Conservation (phyloP, 1,284 basidiomycete genomes). For the Sporisorium graminicola region DNA sequence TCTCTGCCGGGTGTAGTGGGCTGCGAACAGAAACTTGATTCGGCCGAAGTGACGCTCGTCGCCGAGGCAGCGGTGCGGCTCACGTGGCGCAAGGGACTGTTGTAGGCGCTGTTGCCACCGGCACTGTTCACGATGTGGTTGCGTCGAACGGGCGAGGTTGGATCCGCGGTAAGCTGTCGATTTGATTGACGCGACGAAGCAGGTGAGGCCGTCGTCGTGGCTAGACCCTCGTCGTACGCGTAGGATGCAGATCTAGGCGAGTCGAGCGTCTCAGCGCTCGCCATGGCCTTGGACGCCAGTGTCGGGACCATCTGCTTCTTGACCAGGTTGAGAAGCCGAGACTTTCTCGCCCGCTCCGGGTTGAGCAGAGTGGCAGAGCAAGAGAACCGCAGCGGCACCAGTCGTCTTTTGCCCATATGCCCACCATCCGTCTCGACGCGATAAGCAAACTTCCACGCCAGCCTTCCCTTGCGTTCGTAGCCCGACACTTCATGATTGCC, state of each 20-base stretch:
- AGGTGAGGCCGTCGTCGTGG: conserved; percentile 18
- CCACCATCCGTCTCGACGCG: conserved; percentile 30
- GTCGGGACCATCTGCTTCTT: conserved; percentile 57
- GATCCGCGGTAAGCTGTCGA: conserved; percentile 7
- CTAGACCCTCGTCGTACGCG: conserved; percentile 5
- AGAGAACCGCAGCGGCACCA: conserved; percentile 52
- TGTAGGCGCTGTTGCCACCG: conserved; percentile 9
- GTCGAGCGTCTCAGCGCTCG: conserved; percentile 5
- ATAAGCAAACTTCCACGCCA: conserved; percentile 61
- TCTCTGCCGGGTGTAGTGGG: conserved; percentile 27
- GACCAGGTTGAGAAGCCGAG: conserved; percentile 53
- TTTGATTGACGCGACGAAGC: conserved; percentile 23
- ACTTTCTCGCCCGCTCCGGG: conserved; percentile 54
- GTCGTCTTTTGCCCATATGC: conserved; percentile 1
- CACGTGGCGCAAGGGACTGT: conserved; percentile 27
- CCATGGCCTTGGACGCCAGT: conserved; percentile 39
- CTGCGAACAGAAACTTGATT: conserved; percentile 38
- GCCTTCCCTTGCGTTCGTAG: conserved; percentile 53
- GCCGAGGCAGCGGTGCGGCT: conserved; percentile 13
- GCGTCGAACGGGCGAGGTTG: conserved; percentile 16
- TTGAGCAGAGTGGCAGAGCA: conserved; percentile 61
- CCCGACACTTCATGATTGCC: conserved; percentile 58
- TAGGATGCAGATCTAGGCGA: conserved; percentile 13
- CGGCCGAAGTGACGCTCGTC: conserved; percentile 32
- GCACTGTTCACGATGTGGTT: neutral